Conservation (phyloP, 306 rosid species). For the Cicer yamashitae region DNA sequence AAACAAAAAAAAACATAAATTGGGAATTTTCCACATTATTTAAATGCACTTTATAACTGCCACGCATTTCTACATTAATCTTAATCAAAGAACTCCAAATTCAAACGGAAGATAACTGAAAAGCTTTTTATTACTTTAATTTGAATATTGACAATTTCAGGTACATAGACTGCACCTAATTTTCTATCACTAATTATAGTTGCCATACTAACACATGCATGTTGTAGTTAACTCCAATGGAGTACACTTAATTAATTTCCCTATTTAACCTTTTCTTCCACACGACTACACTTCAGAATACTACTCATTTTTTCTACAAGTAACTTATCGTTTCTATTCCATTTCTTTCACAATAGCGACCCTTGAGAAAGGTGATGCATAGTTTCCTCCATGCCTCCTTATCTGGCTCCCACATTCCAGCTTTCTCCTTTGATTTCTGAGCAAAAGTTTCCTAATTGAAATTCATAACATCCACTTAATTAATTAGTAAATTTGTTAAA, state of each 20-base stretch:
- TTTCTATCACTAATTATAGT: neutral
- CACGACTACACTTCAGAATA: neutral
- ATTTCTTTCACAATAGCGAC: slow-evolving; percentile 50
- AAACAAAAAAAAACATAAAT: neutral
- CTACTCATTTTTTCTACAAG: neutral
- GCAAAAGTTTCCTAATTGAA: slow-evolving; percentile 55
- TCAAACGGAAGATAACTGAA: neutral
- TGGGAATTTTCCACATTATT: neutral
- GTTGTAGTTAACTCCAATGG: no score
- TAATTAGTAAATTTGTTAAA: neutral
- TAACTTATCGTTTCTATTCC: neutral
- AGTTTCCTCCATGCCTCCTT: slow-evolving; percentile 77
- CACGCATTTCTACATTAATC: slow-evolving; percentile 13
- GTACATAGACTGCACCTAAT: slow-evolving; percentile 6
- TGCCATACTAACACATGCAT: slow-evolving; percentile 1
- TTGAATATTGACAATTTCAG: neutral
- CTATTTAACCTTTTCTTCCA: slow-evolving; percentile 18
- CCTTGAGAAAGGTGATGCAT: slow-evolving; percentile 76
- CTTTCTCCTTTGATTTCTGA: slow-evolving; percentile 57
- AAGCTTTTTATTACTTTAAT: slow-evolving; percentile 11
- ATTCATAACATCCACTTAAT: neutral
- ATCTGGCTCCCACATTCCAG: slow-evolving; percentile 66
- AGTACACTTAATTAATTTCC: neutral
- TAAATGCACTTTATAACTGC: neutral
- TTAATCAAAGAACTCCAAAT: neutral